These are phyloP conservation scores for Escallonia rubra DNA, from an alignment of 129 eudicot genomes.

Conservation along the genomic window DNA sequence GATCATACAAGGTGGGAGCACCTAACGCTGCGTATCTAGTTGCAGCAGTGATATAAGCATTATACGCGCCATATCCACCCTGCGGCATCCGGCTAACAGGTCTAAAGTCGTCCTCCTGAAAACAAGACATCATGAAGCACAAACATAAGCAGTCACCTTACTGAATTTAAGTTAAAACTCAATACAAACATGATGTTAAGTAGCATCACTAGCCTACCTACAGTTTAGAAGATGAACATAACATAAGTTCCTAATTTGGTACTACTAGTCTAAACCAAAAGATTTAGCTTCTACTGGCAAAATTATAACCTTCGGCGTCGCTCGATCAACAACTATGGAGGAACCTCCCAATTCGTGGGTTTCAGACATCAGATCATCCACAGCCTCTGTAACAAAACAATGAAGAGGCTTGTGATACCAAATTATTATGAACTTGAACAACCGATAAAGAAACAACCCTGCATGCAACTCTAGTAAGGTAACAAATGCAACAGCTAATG, in stretches of 20 bases:
- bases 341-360: slow-evolving; percentile 97
- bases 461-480: no score
- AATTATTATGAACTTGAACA: no score
- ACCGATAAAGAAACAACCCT: no score
- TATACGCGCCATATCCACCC: slow-evolving; percentile 94
- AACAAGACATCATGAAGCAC: not conserved
- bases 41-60: slow-evolving; percentile 81
- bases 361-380: slow-evolving; percentile 91
- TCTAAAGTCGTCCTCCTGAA: slow-evolving; percentile 80
- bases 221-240: no score
- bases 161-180: not conserved
- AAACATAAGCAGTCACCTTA: no score
- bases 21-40: slow-evolving; percentile 95
- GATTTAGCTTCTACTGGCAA: no score
- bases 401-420: no score
- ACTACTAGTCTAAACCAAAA: no score
- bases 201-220: no score
- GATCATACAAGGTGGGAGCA: slow-evolving; percentile 93
- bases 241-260: no score
- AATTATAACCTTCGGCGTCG: slow-evolving; percentile 73
- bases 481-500: no score
- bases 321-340: slow-evolving; percentile 86
- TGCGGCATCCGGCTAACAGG: slow-evolving; percentile 59
- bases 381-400: slow-evolving; percentile 52
- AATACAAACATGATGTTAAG: not conserved